Conservation (phyloP, 805 yeast species). For the Saccharomycopsis sp. region DNA sequence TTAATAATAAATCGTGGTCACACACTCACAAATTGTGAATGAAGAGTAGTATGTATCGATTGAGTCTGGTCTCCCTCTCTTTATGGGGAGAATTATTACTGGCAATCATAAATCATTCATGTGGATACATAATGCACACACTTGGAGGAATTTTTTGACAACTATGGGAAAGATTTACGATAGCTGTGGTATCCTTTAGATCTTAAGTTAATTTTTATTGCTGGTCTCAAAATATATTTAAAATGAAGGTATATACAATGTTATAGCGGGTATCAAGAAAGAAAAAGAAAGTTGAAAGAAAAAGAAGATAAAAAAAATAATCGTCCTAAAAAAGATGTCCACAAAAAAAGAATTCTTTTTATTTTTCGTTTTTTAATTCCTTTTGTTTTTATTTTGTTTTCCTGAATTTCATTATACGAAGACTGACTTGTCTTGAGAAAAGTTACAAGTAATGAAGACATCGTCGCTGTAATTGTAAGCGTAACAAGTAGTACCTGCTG, state of each 20-base stretch:
- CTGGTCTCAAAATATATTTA: no score
- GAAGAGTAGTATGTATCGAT: no score
- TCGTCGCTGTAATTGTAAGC: conserved; percentile 37
- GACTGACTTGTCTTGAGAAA: conserved; percentile 26
- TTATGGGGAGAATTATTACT: no score
- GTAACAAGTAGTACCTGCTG: conserved; percentile 57
- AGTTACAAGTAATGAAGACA: conserved; percentile 48
- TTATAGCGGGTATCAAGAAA: background rate
- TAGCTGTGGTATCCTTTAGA: no score
- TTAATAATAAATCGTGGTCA: no score
- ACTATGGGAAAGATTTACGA: no score
- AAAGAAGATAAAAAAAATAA: background rate
- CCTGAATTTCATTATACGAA: background rate
- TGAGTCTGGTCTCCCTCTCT: no score
- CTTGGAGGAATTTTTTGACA: no score
- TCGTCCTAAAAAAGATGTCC: background rate
- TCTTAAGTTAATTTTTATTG: no score
- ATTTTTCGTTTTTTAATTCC: background rate
- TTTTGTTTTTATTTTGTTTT: background rate
- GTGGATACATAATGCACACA: no score
- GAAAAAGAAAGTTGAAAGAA: background rate
- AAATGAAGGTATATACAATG: background rate
- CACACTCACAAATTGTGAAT: no score
- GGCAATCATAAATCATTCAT: no score
- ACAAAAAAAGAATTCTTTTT: background rate